Evolutionary conservation across 1,139 yeast species (phyloP).

Genomic region (Arxiozyma bovina): DNA sequence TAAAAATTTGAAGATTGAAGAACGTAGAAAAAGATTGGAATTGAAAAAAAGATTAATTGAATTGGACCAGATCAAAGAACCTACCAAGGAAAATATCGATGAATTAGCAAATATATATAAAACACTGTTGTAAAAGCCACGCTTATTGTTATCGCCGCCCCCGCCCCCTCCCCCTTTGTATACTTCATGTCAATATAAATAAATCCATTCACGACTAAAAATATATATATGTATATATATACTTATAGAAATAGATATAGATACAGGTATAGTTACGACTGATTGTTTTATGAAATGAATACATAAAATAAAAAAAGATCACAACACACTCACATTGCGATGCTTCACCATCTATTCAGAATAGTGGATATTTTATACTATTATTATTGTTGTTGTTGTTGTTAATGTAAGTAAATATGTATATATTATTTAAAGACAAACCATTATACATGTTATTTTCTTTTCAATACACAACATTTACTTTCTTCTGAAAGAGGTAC

Average conservation of each 20-base stretch:
- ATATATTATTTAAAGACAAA: slow-evolving; percentile 4
- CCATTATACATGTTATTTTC: slow-evolving; percentile 5
- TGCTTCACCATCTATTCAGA: neutral
- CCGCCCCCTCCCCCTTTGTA: neutral
- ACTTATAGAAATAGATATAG: too few species aligned
- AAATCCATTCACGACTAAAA: neutral
- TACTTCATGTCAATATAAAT: neutral
- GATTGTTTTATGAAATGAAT: too few species aligned
- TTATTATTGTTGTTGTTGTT: neutral
- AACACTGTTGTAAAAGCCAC: neutral
- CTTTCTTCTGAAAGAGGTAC: slow-evolving; percentile 99
- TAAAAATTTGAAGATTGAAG: slow-evolving; percentile 18
- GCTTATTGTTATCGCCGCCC: neutral
- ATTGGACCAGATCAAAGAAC: neutral
- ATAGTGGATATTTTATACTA: neutral
- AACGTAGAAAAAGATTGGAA: slow-evolving; percentile 12
- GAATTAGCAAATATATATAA: neutral
- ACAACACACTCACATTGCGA: neutral
- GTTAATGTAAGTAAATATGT: neutral
- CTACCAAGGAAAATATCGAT: neutral
- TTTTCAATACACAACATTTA: slow-evolving; percentile 34
- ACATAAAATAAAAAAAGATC: too few species aligned
- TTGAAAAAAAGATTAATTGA: slow-evolving; percentile 4
- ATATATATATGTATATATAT: too few species aligned
- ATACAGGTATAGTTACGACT: too few species aligned